Evolutionary conservation across 2,329 filamentous ascomycete species (phyloP).

Genomic region (Elsinoe perseae): DNA sequence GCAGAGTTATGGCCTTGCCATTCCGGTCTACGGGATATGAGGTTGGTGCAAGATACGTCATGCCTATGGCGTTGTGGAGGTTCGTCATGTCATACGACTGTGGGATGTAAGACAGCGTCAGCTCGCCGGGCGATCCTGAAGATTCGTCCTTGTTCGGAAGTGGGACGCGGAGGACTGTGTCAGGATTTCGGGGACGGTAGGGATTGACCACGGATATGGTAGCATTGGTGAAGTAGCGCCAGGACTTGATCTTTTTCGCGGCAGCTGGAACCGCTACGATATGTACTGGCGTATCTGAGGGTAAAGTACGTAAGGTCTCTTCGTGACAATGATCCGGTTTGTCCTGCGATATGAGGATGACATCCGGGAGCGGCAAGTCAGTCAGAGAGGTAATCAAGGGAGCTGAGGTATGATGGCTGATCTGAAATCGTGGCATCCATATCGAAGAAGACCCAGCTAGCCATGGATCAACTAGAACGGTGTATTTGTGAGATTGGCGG

Average conservation of each 20-base stretch:
- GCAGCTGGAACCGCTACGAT: slow-evolving; percentile 60
- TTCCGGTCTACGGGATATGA: slow-evolving; percentile 29
- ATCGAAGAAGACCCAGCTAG: slow-evolving; percentile 54
- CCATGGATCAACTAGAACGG: slow-evolving; percentile 66
- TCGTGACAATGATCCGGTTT: slow-evolving; percentile 65
- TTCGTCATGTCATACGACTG: slow-evolving; percentile 54
- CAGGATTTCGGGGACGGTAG: slow-evolving; percentile 35
- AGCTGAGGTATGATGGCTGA: slow-evolving; percentile 47
- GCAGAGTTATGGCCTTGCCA: slow-evolving; percentile 32
- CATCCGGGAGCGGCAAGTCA: slow-evolving; percentile 46
- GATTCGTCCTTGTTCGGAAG: slow-evolving; percentile 45
- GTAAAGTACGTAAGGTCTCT: slow-evolving; percentile 58
- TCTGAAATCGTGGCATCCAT: slow-evolving; percentile 54
- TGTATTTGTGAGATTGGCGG: slow-evolving; percentile 42
- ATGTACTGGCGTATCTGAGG: slow-evolving; percentile 47
- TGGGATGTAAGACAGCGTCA: slow-evolving; percentile 61
- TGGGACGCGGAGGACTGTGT: slow-evolving; percentile 42
- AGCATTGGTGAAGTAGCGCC: slow-evolving; percentile 58
- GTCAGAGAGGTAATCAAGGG: slow-evolving; percentile 52
- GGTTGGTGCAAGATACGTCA: slow-evolving; percentile 58
- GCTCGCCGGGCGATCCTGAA: slow-evolving; percentile 53
- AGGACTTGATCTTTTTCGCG: slow-evolving; percentile 56
- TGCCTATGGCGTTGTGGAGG: slow-evolving; percentile 59
- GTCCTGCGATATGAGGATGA: slow-evolving; percentile 53
- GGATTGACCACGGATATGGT: slow-evolving; percentile 37